Conservation (phyloP, 352 stramenopile species). For the Pythium rhizo-oryzae region DNA sequence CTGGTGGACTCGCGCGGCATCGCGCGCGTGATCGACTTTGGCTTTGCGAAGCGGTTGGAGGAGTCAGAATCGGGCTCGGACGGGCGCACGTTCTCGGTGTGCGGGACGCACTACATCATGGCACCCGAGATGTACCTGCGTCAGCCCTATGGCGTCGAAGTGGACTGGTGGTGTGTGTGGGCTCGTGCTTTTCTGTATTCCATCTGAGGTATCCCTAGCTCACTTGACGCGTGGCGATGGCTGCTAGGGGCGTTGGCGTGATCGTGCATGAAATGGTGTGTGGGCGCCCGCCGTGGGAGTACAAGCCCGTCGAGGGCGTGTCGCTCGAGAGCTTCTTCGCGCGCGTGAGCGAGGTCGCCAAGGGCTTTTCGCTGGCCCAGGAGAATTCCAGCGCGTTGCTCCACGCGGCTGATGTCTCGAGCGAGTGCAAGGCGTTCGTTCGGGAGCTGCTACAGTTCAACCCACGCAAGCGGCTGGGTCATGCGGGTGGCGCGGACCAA, state of each 20-base stretch:
- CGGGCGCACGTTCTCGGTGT: constrained; percentile 43
- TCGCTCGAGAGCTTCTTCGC: constrained; percentile 20
- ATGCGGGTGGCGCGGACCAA: constrained; percentile 42
- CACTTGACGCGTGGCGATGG: not conserved
- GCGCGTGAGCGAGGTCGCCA: constrained; percentile 16
- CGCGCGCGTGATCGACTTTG: constrained; percentile 76
- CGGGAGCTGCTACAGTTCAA: constrained; percentile 27
- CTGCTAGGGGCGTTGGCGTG: constrained; percentile 63
- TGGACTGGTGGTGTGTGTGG: constrained; percentile 76
- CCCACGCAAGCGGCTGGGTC: constrained; percentile 47
- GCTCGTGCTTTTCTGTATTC: not conserved
- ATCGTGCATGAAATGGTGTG: constrained; percentile 77
- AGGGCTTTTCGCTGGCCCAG: constrained; percentile 7
- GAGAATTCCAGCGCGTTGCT: constrained; percentile 5
- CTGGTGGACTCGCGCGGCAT: constrained; percentile 47
- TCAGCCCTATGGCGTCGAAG: constrained; percentile 34
- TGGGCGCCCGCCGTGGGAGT: constrained; percentile 69
- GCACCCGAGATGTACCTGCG: constrained; percentile 64
- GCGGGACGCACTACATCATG: constrained; percentile 79
- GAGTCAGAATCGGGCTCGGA: not conserved
- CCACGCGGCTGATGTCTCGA: not conserved
- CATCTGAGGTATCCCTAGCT: not conserved
- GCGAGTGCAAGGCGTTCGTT: constrained; percentile 15
- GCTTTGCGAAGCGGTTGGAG: constrained; percentile 37
- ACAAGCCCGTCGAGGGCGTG: constrained; percentile 46